Evolutionary conservation across 2,329 filamentous ascomycete species (phyloP).

Genomic region (Zelopaecilomyces penicillatus): DNA sequence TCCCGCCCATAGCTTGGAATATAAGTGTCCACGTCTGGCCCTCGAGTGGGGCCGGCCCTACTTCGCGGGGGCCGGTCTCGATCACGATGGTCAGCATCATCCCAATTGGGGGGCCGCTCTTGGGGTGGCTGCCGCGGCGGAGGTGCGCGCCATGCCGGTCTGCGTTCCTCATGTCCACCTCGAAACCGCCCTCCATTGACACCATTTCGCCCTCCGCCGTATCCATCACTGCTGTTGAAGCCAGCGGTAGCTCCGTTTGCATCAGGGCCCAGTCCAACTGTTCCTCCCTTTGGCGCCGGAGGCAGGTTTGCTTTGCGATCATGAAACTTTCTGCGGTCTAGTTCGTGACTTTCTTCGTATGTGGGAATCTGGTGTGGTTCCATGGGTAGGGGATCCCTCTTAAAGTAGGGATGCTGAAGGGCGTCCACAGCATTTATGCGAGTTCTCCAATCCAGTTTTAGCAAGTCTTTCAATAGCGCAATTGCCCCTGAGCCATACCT

Average conservation of each 20-base stretch:
- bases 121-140: conserved; percentile 43
- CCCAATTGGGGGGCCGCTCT: conserved; percentile 21
- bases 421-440: conserved; percentile 93
- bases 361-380: conserved; percentile 78
- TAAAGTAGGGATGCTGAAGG: conserved; percentile 86
- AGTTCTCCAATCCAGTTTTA: conserved; percentile 81
- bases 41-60: conserved; percentile 21
- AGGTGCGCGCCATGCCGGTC: conserved; percentile 46
- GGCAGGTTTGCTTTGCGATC: conserved; percentile 77
- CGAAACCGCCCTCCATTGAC: conserved; percentile 38
- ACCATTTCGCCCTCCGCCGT: conserved; percentile 36
- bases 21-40: conserved; percentile 39
- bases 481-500: conserved; percentile 64
- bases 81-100: conserved; percentile 33
- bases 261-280: conserved; percentile 66
- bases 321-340: conserved; percentile 88
- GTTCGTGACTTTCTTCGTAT: conserved; percentile 91
- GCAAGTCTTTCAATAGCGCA: conserved; percentile 69
- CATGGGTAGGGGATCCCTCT: conserved; percentile 66
- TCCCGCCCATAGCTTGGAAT: conserved; percentile 39
- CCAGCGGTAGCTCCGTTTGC: conserved; percentile 38
- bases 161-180: conserved; percentile 35
- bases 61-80: conserved; percentile 29
- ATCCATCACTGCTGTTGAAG: conserved; percentile 44
- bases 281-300: conserved; percentile 84